Evolutionary conservation across 306 rosid genomes (phyloP), one percentile per base, ranked within the genome.

Genomic region (Prinsepia uniflora): DNA sequence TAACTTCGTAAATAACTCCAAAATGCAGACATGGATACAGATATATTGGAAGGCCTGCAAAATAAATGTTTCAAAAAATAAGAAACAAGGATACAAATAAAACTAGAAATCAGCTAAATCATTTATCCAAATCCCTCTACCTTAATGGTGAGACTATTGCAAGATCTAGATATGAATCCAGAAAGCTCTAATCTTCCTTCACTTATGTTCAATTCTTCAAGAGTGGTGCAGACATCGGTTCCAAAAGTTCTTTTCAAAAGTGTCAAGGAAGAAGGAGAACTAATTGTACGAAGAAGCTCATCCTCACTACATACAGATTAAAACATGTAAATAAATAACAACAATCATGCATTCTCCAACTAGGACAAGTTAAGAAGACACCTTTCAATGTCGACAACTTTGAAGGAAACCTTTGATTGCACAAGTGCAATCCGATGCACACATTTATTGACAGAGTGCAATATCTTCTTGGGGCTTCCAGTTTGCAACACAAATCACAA

Each of bases 21-120:
- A 71, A 49, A 72, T 72, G 66, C 46, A 79, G 86, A 62, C 63
- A 77, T 8, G 99, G 99, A 94, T 94, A 94, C 99, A 94, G 85
- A 89, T 67, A 82, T 86, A 91, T 78, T 94, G 96, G 72, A 94
- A 81, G 75, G 83, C 97, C 97, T 91, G 97, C 87, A 79, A 86
- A 75, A 62, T 17, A 17, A 67, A 53, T 59, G 14, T 67, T 61
- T n/a, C 8, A 12, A 60, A 36, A 36, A 36, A n/a, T 58, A 53
- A 65, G 60, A 63, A 53, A 69, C 56, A 62, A 71, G 47, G 30
- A 75, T 42, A 67, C 43, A 12, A 59, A 34, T 36, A 22, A 14
- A 59, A 20, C 7, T 59, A 59, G 5, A 34, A 70, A 70, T 67
- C 67, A 74, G 57, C 69, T 69, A 61, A 24, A 76, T 58, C 55